phyloP scores from a whole-genome alignment of 2,329 filamentous ascomycete species.

The Phialophora macrospora region DNA sequence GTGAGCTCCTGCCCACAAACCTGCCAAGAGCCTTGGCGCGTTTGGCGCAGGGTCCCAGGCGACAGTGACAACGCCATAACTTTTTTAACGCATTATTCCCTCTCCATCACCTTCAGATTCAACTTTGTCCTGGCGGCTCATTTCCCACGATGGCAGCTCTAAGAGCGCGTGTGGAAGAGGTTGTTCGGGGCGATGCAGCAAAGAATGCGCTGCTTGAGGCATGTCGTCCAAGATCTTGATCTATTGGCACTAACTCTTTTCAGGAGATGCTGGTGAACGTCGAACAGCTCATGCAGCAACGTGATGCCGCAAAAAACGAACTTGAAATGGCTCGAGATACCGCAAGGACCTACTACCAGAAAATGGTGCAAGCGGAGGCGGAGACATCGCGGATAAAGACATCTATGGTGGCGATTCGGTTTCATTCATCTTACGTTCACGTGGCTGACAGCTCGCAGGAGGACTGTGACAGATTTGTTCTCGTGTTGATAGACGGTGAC shows the following conservation, averaged over 20 bases:
- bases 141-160: conserved; percentile 28
- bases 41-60: background rate
- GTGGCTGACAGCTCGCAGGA: conserved; percentile 31
- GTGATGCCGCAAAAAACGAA: conserved; percentile 29
- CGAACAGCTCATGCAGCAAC: conserved; percentile 28
- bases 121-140: background rate
- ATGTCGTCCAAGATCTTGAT: conserved; percentile 3
- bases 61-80: background rate
- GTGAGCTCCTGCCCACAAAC: background rate
- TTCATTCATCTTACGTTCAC: background rate
- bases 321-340: conserved; percentile 34
- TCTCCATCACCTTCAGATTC: background rate
- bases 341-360: conserved; percentile 30
- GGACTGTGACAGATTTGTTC: conserved; percentile 34
- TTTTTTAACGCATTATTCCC: background rate
- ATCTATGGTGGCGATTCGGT: conserved; percentile 26
- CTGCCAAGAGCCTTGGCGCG: conserved; percentile 16
- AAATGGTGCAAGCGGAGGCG: conserved; percentile 32
- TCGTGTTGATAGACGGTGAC: conserved; percentile 44
- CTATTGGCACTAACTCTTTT: conserved; percentile 8
- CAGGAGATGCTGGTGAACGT: conserved; percentile 29
- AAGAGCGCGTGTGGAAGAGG: conserved; percentile 27
- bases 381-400: conserved; percentile 28
- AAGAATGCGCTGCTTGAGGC: conserved; percentile 31
- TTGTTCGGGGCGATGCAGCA: conserved; percentile 19